Percentiles rank a stretch among this genome's conserved stretches.
Conservation (phyloP, 1,284 basidiomycete genomes). For the Mycosarcoma maydis region DNA sequence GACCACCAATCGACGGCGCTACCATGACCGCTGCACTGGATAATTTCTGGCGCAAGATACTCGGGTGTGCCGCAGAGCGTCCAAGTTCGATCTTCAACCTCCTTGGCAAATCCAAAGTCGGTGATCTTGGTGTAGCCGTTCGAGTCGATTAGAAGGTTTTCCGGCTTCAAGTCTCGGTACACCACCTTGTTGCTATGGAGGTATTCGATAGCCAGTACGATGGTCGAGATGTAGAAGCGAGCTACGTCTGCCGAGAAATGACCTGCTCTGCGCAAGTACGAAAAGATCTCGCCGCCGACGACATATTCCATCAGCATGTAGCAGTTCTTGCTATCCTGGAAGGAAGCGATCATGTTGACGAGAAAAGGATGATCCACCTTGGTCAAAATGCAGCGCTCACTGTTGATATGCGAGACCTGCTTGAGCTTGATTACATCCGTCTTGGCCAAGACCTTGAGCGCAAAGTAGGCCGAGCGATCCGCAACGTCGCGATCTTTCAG, state of each 20-base stretch:
- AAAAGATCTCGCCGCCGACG: conserved; percentile 71
- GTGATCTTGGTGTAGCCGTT: conserved; percentile 60
- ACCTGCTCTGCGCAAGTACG: conserved; percentile 68
- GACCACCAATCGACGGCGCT: conserved; percentile 64
- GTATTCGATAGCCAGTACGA: conserved; percentile 69
- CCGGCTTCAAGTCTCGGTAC: conserved; percentile 66
- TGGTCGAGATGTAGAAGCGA: conserved; percentile 71
- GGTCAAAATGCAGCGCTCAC: conserved; percentile 70
- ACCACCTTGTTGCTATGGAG: conserved; percentile 59
- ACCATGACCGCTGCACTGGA: conserved; percentile 63
- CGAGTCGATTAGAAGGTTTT: conserved; percentile 60
- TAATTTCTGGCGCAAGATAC: conserved; percentile 65
- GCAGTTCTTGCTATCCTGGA: conserved; percentile 70
- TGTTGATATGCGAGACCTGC: conserved; percentile 73
- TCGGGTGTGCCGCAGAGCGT: conserved; percentile 65
- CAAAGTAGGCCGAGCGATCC: conserved; percentile 66
- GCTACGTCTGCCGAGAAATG: conserved; percentile 71
- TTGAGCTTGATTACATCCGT: conserved; percentile 71
- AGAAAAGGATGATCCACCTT: conserved; percentile 61
- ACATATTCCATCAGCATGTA: conserved; percentile 72
- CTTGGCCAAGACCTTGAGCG: conserved; percentile 72
- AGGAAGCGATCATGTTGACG: conserved; percentile 49
- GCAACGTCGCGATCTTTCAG: conserved; percentile 14
- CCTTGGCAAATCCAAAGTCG: conserved; percentile 64
- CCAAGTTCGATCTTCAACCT: conserved; percentile 60